Evolutionary conservation across 2,329 filamentous ascomycete species (phyloP).

Genomic region (Exophiala spinifera): DNA sequence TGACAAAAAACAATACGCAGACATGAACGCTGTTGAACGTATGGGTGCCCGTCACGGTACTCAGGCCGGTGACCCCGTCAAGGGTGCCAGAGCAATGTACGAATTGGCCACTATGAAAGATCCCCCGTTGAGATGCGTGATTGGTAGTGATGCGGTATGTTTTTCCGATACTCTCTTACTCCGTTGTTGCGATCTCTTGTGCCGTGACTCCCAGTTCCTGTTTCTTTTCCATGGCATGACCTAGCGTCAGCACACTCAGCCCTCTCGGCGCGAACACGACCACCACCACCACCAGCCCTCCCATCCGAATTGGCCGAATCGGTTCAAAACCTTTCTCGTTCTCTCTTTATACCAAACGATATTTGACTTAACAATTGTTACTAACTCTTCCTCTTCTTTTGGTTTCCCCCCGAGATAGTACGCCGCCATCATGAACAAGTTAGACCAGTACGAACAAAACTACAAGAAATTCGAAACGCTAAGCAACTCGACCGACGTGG

Average conservation of each 20-base stretch:
- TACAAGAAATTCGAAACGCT: slow-evolving; percentile 24
- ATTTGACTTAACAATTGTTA: no score
- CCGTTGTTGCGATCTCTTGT: no score
- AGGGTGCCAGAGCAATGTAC: slow-evolving; percentile 35
- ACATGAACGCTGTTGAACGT: slow-evolving; percentile 26
- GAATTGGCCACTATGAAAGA: slow-evolving; percentile 30
- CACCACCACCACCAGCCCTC: no score
- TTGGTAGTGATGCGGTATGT: slow-evolving; percentile 24
- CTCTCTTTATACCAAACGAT: no score
- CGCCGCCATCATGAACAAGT: slow-evolving; percentile 26
- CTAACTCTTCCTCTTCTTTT: not conserved
- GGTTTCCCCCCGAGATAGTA: slow-evolving; percentile 11
- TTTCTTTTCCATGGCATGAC: no score
- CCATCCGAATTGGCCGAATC: no score
- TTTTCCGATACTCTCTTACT: no score
- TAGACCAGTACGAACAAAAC: slow-evolving; percentile 27
- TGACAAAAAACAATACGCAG: not conserved
- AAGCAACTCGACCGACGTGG: slow-evolving; percentile 27
- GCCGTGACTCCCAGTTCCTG: no score
- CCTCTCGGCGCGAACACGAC: no score
- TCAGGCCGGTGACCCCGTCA: slow-evolving; percentile 34
- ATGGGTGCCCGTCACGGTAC: slow-evolving; percentile 28
- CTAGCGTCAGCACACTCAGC: no score
- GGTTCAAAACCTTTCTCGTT: no score
- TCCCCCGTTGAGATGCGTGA: slow-evolving; percentile 24